Percentiles rank a stretch among this genome's conserved stretches.
phyloP scores from a whole-genome alignment of 805 yeast species.

The Ogataea corticis region DNA sequence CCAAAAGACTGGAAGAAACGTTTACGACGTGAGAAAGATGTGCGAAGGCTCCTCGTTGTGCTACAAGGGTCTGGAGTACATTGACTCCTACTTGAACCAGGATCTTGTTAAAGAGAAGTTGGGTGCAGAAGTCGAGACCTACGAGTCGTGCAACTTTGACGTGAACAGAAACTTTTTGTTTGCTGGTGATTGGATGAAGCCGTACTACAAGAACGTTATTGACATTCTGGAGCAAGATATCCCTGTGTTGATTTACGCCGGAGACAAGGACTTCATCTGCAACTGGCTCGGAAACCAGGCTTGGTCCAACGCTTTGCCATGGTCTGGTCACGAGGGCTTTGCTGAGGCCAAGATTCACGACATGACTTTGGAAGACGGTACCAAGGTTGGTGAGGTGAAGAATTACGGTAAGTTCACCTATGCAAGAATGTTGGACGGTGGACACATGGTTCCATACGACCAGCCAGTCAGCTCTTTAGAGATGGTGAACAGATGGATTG shows the following conservation, averaged over 20 bases:
- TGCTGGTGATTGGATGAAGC: conserved; percentile 67
- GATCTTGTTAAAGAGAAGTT: conserved; percentile 53
- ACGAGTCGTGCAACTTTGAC: conserved; percentile 51
- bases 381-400: conserved; percentile 71
- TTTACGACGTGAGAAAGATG: conserved; percentile 59
- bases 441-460: conserved; percentile 92
- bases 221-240: conserved; percentile 63
- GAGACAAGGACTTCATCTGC: conserved; percentile 90
- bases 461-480: conserved; percentile 73
- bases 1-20: conserved; percentile 59
- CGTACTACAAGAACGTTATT: conserved; percentile 58
- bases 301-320: conserved; percentile 70
- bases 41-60: conserved; percentile 56
- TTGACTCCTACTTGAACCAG: conserved; percentile 54
- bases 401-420: conserved; percentile 70
- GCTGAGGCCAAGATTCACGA: conserved; percentile 27
- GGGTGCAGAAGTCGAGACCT: conserved; percentile 55
- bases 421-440: conserved; percentile 76
- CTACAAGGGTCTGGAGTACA: conserved; percentile 49
- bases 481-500: conserved; percentile 75
- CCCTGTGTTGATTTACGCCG: conserved; percentile 90
- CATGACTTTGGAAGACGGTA: conserved; percentile 34
- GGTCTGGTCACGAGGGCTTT: conserved; percentile 49
- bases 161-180: conserved; percentile 51
- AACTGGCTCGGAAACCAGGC: conserved; percentile 91